phyloP scores from a whole-genome alignment of 2,329 filamentous ascomycete genomes.

The Penicillium sp. region DNA sequence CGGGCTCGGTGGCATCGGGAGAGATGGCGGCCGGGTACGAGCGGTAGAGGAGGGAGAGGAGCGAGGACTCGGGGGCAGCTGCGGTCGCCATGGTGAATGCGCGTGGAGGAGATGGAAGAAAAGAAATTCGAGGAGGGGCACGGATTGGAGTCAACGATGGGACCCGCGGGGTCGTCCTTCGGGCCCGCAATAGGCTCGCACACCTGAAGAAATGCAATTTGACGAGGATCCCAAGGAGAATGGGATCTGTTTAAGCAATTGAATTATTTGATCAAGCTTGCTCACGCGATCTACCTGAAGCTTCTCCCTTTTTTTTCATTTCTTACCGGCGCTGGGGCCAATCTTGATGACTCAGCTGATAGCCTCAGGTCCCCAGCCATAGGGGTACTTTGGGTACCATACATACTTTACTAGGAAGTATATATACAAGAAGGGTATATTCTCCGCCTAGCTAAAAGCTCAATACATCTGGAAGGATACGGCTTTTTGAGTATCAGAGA shows the following conservation, averaged over 20 bases:
- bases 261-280: constrained; percentile 8
- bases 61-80: constrained; percentile 48
- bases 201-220: constrained; percentile 30
- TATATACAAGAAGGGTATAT: no score
- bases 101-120: constrained; percentile 33
- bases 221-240: constrained; percentile 22
- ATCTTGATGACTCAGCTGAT: constrained; percentile 22
- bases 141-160: constrained; percentile 34
- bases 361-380: no score
- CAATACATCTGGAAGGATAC: no score
- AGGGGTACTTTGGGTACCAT: no score
- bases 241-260: constrained; percentile 19
- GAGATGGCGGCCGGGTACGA: constrained; percentile 51
- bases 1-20: constrained; percentile 49
- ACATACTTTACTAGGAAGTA: no score
- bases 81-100: constrained; percentile 40
- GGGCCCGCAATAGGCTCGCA: constrained; percentile 33
- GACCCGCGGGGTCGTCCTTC: constrained; percentile 35
- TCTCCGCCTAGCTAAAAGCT: no score
- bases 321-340: constrained; percentile 14
- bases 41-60: constrained; percentile 53
- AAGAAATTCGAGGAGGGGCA: constrained; percentile 41
- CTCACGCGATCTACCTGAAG: constrained; percentile 5
- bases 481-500: no score
- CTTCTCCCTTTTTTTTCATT: constrained; percentile 10